A percentile compares a stretch with the other conserved stretches of the same genome.
phyloP scores from a whole-genome alignment of 129 eudicot species.

The Arctium lappa region DNA sequence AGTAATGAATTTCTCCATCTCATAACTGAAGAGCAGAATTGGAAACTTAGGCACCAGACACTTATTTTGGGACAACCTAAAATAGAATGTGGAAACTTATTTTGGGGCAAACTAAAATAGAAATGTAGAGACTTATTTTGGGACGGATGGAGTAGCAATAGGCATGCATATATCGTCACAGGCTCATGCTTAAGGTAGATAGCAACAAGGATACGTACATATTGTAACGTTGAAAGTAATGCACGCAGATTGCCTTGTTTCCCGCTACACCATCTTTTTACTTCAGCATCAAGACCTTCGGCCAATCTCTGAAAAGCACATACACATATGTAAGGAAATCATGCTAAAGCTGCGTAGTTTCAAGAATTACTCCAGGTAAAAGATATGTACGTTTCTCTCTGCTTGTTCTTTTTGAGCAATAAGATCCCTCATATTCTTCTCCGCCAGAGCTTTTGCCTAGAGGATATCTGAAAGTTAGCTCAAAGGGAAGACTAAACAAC shows the following conservation, averaged over 20 bases:
- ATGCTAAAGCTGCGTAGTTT: background rate
- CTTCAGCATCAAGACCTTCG: conserved; percentile 93
- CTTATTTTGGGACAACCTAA: background rate
- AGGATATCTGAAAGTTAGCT: conserved; percentile 22
- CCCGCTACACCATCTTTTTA: conserved; percentile 93
- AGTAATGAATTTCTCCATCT: background rate
- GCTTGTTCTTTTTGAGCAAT: conserved; percentile 89
- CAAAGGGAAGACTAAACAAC: background rate
- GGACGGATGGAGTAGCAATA: background rate
- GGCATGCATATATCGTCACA: background rate
- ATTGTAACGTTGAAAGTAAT: conserved; percentile 97
- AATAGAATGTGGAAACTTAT: background rate
- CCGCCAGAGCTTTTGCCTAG: conserved; percentile 95
- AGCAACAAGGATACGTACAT: conserved; percentile 46
- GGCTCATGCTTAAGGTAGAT: background rate
- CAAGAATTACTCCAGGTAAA: background rate
- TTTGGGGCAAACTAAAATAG: background rate
- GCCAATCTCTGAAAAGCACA: conserved; percentile 75
- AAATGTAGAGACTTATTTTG: background rate
- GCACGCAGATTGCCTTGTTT: conserved; percentile 98
- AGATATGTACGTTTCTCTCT: conserved; percentile 68
- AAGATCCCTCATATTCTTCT: conserved; percentile 90
- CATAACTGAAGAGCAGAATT: background rate
- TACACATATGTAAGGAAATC: background rate
- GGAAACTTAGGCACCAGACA: background rate